These are phyloP conservation scores for Euphorbia schlechtendalii DNA, from an alignment of 441 rosid species.

Conservation along the genomic window DNA sequence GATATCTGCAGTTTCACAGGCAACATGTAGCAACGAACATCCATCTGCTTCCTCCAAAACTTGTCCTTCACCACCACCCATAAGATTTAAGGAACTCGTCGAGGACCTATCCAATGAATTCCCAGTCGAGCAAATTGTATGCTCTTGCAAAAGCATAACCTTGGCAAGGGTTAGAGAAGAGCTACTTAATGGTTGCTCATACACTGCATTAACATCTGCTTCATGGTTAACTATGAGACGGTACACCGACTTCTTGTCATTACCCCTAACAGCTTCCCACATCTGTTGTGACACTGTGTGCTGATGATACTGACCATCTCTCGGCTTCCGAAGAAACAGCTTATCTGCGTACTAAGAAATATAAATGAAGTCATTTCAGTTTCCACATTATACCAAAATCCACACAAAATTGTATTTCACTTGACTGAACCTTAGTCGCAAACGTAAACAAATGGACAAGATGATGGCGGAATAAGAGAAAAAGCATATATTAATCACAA, in stretches of 20 bases:
- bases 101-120: conserved; percentile 63
- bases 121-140: conserved; percentile 29
- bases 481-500: no score
- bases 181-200: conserved; percentile 54
- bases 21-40: conserved; percentile 85
- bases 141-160: conserved; percentile 39
- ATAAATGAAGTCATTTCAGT: no score
- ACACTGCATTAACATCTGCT: conserved; percentile 59
- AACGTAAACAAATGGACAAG: no score
- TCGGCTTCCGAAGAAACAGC: conserved; percentile 72
- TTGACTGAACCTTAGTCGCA: no score
- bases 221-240: conserved; percentile 74
- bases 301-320: conserved; percentile 50
- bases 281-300: conserved; percentile 61
- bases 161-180: conserved; percentile 79
- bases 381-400: no score
- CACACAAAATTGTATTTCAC: not conserved
- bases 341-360: conserved; percentile 99
- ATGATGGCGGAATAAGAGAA: no score
- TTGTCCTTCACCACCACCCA: conserved; percentile 42
- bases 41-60: conserved; percentile 57
- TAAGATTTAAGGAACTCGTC: conserved; percentile 47
- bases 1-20: conserved; percentile 91
- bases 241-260: conserved; percentile 91
- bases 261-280: conserved; percentile 84